phyloP scores from a whole-genome alignment of 2,329 filamentous ascomycete species.

The Dothidotthia symphoricarpi region DNA sequence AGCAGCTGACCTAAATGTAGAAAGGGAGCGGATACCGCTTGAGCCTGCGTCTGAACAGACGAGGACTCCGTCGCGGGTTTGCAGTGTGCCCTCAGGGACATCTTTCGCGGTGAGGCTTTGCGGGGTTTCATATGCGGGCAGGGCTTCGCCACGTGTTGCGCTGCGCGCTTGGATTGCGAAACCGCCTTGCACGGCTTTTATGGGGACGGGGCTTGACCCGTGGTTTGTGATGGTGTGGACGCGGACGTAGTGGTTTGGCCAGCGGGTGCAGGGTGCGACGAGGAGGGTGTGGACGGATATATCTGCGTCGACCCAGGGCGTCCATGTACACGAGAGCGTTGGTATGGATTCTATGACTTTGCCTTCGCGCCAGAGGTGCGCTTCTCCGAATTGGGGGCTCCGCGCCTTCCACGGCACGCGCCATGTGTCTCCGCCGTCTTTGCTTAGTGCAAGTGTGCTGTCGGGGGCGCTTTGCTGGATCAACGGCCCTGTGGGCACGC shows the following conservation, averaged over 20 bases:
- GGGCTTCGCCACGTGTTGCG: slow-evolving; percentile 15
- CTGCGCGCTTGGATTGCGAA: slow-evolving; percentile 34
- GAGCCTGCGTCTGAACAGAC: slow-evolving; percentile 31
- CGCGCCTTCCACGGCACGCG: slow-evolving; percentile 38
- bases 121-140: slow-evolving; percentile 7
- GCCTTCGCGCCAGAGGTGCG: slow-evolving; percentile 2
- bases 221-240: slow-evolving; percentile 20
- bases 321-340: slow-evolving; percentile 23
- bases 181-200: slow-evolving; percentile 25
- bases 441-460: slow-evolving; percentile 41
- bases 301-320: slow-evolving; percentile 31
- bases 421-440: slow-evolving; percentile 43
- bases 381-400: slow-evolving; percentile 5
- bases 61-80: slow-evolving; percentile 8
- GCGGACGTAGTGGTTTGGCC: slow-evolving; percentile 34
- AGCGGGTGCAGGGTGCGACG: slow-evolving; percentile 23
- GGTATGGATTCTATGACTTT: slow-evolving; percentile 10
- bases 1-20: background rate
- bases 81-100: slow-evolving; percentile 21
- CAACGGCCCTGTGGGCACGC: slow-evolving; percentile 42
- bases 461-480: slow-evolving; percentile 45
- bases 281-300: slow-evolving; percentile 24
- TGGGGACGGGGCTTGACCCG: background rate
- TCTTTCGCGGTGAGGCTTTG: background rate
- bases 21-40: slow-evolving; percentile 23